phyloP scores from a whole-genome alignment of 495 filamentous ascomycete species.

The Aspergillus conjunctus region DNA sequence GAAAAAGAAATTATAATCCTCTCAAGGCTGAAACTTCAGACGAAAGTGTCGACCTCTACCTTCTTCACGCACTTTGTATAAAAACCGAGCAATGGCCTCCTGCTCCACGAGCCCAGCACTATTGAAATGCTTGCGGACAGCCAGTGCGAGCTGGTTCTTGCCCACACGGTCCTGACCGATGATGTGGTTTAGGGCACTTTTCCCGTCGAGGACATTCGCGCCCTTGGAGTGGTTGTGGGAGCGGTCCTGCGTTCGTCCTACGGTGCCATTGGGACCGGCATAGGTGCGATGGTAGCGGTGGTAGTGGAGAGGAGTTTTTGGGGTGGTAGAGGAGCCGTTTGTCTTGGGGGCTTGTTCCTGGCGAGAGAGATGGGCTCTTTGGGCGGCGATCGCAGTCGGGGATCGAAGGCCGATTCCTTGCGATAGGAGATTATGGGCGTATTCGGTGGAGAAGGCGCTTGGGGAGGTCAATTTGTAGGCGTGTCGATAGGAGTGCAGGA shows the following conservation, averaged over 20 bases:
- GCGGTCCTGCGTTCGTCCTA: conserved; percentile 14
- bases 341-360: conserved; percentile 10
- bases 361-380: conserved; percentile 34
- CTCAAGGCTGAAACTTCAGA: conserved; percentile 48
- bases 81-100: conserved; percentile 82
- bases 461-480: conserved; percentile 74
- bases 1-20: not conserved
- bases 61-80: conserved; percentile 74
- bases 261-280: conserved; percentile 18
- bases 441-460: conserved; percentile 66
- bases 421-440: conserved; percentile 71
- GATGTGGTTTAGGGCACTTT: conserved; percentile 35
- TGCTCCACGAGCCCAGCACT: conserved; percentile 79
- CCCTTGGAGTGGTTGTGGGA: conserved; percentile 18
- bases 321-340: conserved; percentile 6
- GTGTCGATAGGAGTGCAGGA: conserved; percentile 80
- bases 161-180: conserved; percentile 61
- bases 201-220: conserved; percentile 21
- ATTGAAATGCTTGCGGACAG: conserved; percentile 90
- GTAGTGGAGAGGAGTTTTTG: conserved; percentile 18
- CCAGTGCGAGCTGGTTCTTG: conserved; percentile 77
- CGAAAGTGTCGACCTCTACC: conserved; percentile 47
- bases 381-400: conserved; percentile 48
- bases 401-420: conserved; percentile 66
- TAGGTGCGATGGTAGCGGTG: conserved; percentile 14